Percentiles rank a stretch among this genome's conserved stretches.
These are phyloP conservation scores for Aegilops tauschii DNA, from an alignment of 176 grass and related monocot genomes.

Conservation along the genomic window DNA sequence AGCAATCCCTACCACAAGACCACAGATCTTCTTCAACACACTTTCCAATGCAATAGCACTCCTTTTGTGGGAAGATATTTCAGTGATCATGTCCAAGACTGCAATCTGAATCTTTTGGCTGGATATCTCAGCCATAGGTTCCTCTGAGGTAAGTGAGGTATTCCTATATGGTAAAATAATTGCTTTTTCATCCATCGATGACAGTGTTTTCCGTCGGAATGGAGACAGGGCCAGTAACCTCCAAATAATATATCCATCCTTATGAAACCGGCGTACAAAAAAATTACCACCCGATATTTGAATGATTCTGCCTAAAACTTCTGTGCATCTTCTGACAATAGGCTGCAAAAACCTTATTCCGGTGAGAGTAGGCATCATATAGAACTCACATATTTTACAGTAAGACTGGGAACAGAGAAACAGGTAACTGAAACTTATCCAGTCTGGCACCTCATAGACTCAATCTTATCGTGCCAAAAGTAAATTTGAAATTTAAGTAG, in stretches of 20 bases:
- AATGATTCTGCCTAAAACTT: conserved; percentile 61
- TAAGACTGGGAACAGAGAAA: conserved; percentile 21
- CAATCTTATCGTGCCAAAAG: neutral
- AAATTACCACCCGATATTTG: conserved; percentile 81
- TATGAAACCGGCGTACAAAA: conserved; percentile 84
- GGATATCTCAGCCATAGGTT: conserved; percentile 88
- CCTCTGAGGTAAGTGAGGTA: conserved; percentile 51
- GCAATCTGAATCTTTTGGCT: conserved; percentile 85
- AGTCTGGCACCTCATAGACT: conserved; percentile 3
- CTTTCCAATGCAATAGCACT: conserved; percentile 68
- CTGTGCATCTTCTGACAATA: conserved; percentile 73
- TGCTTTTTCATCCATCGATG: conserved; percentile 51
- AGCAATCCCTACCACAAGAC: conserved; percentile 89
- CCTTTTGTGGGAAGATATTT: conserved; percentile 61
- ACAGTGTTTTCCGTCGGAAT: conserved; percentile 53
- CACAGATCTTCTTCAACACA: conserved; percentile 74
- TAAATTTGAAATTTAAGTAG: neutral
- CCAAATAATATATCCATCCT: conserved; percentile 78
- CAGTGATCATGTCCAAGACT: conserved; percentile 75
- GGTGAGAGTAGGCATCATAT: conserved; percentile 28
- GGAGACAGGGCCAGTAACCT: conserved; percentile 68
- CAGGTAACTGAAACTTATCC: neutral
- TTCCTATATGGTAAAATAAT: conserved; percentile 83
- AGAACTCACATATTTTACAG: conserved; percentile 11
- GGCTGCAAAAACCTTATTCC: conserved; percentile 47